A percentile compares a stretch with the other conserved stretches of the same genome.
Conservation (phyloP, 2,329 filamentous ascomycete species). For the Chaetoscypha palmicola region DNA sequence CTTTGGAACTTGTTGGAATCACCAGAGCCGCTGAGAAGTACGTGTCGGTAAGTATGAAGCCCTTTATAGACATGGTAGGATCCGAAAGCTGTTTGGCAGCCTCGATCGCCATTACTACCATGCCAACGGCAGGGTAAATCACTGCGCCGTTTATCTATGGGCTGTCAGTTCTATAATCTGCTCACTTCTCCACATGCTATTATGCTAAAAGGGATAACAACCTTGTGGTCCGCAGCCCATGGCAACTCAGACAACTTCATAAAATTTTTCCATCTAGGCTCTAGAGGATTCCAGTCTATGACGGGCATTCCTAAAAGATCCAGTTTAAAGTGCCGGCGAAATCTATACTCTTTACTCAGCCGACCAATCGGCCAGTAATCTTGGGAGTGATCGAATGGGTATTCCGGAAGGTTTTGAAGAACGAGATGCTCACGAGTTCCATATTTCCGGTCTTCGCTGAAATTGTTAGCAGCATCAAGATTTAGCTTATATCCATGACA, state of each 20-base stretch:
- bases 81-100: slow-evolving; percentile 13
- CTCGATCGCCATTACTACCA: slow-evolving; percentile 29
- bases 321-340: neutral
- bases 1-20: slow-evolving; percentile 27
- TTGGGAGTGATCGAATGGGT: slow-evolving; percentile 8
- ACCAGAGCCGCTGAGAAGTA: slow-evolving; percentile 39
- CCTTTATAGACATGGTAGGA: neutral
- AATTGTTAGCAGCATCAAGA: slow-evolving; percentile 37
- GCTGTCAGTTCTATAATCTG: slow-evolving; percentile 9
- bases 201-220: neutral
- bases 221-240: slow-evolving; percentile 13
- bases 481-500: neutral
- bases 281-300: slow-evolving; percentile 4
- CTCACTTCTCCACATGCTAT: too few relatives aligned
- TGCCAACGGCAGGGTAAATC: slow-evolving; percentile 29
- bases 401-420: slow-evolving; percentile 6
- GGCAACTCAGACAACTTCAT: slow-evolving; percentile 4
- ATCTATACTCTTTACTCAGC: neutral
- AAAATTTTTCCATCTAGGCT: slow-evolving; percentile 8
- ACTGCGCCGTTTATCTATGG: slow-evolving; percentile 10
- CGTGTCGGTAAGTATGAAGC: slow-evolving; percentile 33
- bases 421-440: neutral
- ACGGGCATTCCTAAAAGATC: slow-evolving; percentile 7
- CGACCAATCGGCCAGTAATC: slow-evolving; percentile 6
- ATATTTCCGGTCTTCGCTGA: too few relatives aligned